phyloP scores from a whole-genome alignment of 1,284 basidiomycete species.

The Coniophora puteana region DNA sequence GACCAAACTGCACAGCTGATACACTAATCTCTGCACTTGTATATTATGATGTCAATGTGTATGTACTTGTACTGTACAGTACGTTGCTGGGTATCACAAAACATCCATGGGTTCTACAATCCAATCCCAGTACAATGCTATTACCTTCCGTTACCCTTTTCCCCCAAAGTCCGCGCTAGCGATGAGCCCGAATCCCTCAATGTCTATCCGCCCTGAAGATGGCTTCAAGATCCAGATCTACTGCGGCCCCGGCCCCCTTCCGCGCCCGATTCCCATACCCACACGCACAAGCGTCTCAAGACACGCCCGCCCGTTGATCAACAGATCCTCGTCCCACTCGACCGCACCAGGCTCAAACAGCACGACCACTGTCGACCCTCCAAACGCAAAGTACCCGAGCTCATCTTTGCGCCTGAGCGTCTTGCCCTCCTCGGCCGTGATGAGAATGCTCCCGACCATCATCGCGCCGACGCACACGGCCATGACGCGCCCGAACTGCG shows the following conservation, averaged over 20 bases:
- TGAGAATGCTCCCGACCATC: conserved; percentile 91
- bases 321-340: conserved; percentile 89
- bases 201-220: conserved; percentile 15
- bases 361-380: conserved; percentile 89
- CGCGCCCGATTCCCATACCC: conserved; percentile 78
- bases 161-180: too few relatives aligned
- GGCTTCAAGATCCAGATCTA: conserved; percentile 1
- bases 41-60: too few relatives aligned
- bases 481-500: conserved; percentile 86
- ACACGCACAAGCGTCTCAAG: conserved; percentile 88
- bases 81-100: too few relatives aligned
- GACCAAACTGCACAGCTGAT: too few relatives aligned
- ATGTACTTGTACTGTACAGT: too few relatives aligned
- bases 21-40: too few relatives aligned
- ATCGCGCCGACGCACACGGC: conserved; percentile 88
- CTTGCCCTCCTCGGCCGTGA: conserved; percentile 84
- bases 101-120: too few relatives aligned
- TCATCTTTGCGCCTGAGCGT: conserved; percentile 81
- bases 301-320: conserved; percentile 77
- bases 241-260: conserved; percentile 7
- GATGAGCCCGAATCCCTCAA: too few relatives aligned
- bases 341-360: conserved; percentile 82
- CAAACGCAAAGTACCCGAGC: conserved; percentile 92
- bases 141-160: too few relatives aligned
- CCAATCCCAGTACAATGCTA: too few relatives aligned